Evolutionary conservation across 2,329 filamentous ascomycete species (phyloP).

Genomic region (Epichloe sibirici): DNA sequence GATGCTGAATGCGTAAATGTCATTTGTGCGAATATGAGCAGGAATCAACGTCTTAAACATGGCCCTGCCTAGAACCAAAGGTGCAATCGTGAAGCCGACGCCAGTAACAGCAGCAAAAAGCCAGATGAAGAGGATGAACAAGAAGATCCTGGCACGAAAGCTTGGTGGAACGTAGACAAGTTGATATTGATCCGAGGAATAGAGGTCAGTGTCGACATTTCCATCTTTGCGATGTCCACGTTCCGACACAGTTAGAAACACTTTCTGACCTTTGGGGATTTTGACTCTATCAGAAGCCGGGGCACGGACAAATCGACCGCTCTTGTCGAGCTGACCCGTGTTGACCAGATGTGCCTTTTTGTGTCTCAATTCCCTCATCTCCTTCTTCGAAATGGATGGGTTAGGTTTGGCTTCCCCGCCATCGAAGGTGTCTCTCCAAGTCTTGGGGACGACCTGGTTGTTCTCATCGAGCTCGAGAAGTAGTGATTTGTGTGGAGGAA

Average conservation of each 20-base stretch:
- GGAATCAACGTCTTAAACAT: constrained; percentile 67
- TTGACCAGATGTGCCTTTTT: constrained; percentile 35
- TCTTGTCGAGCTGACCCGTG: constrained; percentile 43
- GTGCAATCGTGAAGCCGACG: constrained; percentile 73
- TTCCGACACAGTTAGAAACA: constrained; percentile 65
- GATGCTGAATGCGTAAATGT: constrained; percentile 91
- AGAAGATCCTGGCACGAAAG: constrained; percentile 67
- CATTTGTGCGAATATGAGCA: constrained; percentile 64
- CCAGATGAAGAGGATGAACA: constrained; percentile 89
- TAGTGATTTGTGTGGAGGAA: constrained; percentile 26
- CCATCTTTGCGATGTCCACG: constrained; percentile 52
- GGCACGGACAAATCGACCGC: constrained; percentile 80
- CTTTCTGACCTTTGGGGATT: constrained; percentile 69
- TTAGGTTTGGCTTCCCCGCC: constrained; percentile 33
- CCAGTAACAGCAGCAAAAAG: constrained; percentile 82
- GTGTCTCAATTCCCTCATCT: constrained; percentile 23
- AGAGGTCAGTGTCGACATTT: constrained; percentile 35
- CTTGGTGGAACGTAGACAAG: constrained; percentile 73
- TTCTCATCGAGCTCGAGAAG: constrained; percentile 35
- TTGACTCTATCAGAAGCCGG: constrained; percentile 92
- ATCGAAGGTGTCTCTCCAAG: constrained; percentile 45
- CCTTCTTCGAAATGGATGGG: constrained; percentile 20
- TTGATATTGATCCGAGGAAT: constrained; percentile 50
- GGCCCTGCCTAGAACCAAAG: constrained; percentile 70
- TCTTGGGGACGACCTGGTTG: constrained; percentile 36